Base-by-base conservation (phyloP, 805 yeast genomes). In the Cyberlindnera japonica region DNA sequence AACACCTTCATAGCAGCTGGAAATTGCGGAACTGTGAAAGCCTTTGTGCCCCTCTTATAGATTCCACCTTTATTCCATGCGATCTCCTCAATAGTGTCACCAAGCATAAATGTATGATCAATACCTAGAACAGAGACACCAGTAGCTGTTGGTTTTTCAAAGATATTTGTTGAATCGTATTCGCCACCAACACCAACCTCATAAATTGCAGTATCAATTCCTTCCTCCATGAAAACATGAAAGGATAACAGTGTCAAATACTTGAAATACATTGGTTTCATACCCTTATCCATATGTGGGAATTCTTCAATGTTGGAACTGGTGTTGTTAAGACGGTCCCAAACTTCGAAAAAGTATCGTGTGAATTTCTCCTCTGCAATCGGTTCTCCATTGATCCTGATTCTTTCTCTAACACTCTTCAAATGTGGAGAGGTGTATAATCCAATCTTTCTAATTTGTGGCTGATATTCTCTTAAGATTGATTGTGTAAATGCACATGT, bases 171-270 rank as follows among this genome's bases (percentile, higher is more conserved):
- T n/a, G 96, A 87, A 62, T 93, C 99, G 55, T 79, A 88, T 58
- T 86, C 95, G 6, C 99, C 99, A 21, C 99, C 99, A 35, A 93
- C 95, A 17, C 99, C 99, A 22, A 95, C 99, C 61, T 93, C 99
- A 57, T 86, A 89, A 27, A 93, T 82, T 11, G 98, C 97, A 25
- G 96, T 77, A 57, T 89, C 85, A n/a, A 93, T 90, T 2, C 85
- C 83, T 63, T 93, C 99, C 40, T 77, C 72, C 64, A 87, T 60
- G 53, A 95, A 95, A 1, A 88, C 83, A 59, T 95, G 96, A 68
- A 89, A 93, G 3, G 97, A 87, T 44, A 93, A 62, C 14, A 95
- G 64, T 0, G 99, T 93, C 58, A 93, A 67, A 62, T 77, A 95
- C 57, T 95, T 81, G 74, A 93, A 93, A 61, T 93, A 93, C 59